A percentile compares a stretch with the other conserved stretches of the same genome.
phyloP scores from a whole-genome alignment of 2,329 filamentous ascomycete genomes.

The Penicillium sp. region DNA sequence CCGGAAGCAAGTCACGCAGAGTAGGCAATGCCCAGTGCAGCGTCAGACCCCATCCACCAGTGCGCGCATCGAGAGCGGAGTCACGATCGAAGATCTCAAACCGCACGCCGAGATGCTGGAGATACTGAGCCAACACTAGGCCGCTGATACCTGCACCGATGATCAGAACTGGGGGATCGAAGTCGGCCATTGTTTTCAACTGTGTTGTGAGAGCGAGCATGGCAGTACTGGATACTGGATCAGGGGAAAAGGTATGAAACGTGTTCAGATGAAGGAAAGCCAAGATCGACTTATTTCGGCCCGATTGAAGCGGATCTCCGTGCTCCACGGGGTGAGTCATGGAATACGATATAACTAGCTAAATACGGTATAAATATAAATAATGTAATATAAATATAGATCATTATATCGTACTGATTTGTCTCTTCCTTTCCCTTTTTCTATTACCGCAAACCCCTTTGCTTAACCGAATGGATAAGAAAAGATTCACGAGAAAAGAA shows the following conservation, averaged over 20 bases:
- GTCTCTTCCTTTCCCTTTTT: background rate
- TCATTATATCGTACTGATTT: background rate
- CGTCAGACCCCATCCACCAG: constrained; percentile 59
- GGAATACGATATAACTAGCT: no score
- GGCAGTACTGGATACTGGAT: no score
- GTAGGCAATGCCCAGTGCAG: constrained; percentile 58
- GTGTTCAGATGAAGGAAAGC: no score
- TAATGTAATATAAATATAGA: no score
- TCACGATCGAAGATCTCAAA: constrained; percentile 43
- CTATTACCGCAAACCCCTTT: background rate
- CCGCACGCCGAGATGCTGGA: constrained; percentile 32
- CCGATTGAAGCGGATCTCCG: no score
- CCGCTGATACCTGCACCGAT: constrained; percentile 44
- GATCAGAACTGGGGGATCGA: constrained; percentile 38
- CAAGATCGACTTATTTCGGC: no score
- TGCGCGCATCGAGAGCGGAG: constrained; percentile 45
- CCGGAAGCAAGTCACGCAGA: constrained; percentile 50
- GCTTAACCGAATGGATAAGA: background rate
- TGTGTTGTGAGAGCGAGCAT: background rate
- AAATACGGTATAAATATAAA: no score
- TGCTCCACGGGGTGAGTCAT: no score
- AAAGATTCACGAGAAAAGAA: background rate
- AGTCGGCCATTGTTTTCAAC: constrained; percentile 17
- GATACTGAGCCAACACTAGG: constrained; percentile 40
- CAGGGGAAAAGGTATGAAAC: no score